Base-by-base conservation (phyloP, 192 early-diverging fungal genomes). In the Gorgonomyces haynaldii region DNA sequence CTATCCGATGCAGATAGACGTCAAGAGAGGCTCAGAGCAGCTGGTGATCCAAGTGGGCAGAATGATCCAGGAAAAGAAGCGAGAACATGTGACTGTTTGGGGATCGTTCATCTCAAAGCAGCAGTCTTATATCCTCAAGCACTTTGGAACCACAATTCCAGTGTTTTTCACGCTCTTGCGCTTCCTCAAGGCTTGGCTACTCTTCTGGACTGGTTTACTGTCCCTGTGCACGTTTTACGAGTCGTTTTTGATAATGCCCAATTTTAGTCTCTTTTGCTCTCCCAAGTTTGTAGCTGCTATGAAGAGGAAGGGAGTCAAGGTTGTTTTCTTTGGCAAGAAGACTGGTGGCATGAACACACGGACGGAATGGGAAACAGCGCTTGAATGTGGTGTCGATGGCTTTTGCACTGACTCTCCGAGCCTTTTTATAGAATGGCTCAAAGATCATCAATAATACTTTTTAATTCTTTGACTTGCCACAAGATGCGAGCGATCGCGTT, bases 1-100 rank as follows among this genome's bases (percentile, higher is more conserved):
- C 21, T 54, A 59, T 51, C 56, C 65, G 19, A 73, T 73, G 66
- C 64, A 66, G 37, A 56, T 73, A 6, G 70, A 73, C 41, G 60
- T 68, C 1, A 73, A 73, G 32, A 34, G 36, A 12, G 70, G 70
- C 3, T 34, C 62, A 10, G 45, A 59, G 26, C 52, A 56, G 34
- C 52, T 73, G 15, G 58, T 73, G 19, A 42, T 49, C 23, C 41
- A 63, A 45, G 56, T 64, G 29, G 66, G 71, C 10, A 50, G 25
- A n/a, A 42, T 68, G 17, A 64, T 74, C 28, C 36, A 43, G 21
- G 2, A 54, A 22, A 50, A 60, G 34, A 52, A 60, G 3, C 42
- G 61, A 10, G 53, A 65, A 36, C 8, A 53, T 4, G 22, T 25
- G 16, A 73, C 70, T 10, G 58, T 73, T 19, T 73, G 70, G 70